Evolutionary conservation across 306 rosid genomes (phyloP).

Genomic region (Vigna trinervia): DNA sequence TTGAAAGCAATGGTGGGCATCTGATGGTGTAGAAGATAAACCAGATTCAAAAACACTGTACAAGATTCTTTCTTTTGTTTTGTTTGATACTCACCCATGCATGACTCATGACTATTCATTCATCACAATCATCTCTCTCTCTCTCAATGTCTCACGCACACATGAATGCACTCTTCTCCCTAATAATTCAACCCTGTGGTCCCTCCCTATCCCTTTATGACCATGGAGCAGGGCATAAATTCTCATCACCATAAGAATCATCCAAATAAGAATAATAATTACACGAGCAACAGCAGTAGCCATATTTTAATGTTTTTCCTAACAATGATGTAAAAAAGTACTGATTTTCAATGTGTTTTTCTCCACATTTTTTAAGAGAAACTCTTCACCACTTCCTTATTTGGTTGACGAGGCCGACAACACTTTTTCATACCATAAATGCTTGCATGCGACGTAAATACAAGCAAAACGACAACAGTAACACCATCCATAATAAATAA

Average conservation of each 20-base stretch:
- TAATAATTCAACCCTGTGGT: conserved; percentile 61
- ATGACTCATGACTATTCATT: conserved; percentile 30
- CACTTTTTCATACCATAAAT: conserved; percentile 65
- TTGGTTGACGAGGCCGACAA: conserved; percentile 24
- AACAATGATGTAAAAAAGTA: neutral
- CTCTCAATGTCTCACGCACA: conserved; percentile 25
- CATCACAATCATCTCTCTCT: conserved; percentile 38
- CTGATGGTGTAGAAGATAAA: conserved; percentile 13
- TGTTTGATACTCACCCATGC: conserved; percentile 30
- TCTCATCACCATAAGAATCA: conserved; percentile 35
- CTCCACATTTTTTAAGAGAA: too few relatives aligned
- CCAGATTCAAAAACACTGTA: conserved; percentile 31
- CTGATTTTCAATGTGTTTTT: too few relatives aligned
- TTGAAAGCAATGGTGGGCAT: neutral
- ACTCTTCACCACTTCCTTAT: neutral
- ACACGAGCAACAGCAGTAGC: neutral
- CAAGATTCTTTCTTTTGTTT: conserved; percentile 37
- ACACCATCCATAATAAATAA: conserved; percentile 49
- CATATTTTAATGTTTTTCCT: neutral
- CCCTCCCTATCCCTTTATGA: conserved; percentile 37
- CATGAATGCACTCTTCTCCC: conserved; percentile 10
- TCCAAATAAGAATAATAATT: conserved; percentile 21
- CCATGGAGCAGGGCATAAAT: conserved; percentile 1
- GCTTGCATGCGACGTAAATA: conserved; percentile 75
- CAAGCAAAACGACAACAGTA: conserved; percentile 59